Conservation (phyloP, 495 filamentous ascomycete genomes). For the Mycothermus thermophilus region DNA sequence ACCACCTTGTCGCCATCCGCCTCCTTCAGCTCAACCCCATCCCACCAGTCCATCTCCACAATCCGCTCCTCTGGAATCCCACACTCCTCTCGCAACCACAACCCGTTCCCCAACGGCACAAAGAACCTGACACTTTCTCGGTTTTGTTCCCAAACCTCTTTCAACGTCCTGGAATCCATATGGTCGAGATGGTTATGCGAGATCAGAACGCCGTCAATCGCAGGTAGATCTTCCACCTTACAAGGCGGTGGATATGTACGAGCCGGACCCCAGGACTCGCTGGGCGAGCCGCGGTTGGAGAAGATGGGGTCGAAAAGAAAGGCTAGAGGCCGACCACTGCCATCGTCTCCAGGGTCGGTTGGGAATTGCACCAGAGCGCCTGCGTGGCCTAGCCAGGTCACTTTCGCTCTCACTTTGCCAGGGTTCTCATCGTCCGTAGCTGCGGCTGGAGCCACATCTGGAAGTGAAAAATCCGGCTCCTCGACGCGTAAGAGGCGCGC, state of each 20-base stretch:
- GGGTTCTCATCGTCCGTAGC: no score
- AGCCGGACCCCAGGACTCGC: conserved; percentile 32
- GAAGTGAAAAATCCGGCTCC: conserved; percentile 17
- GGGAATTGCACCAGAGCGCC: conserved; percentile 31
- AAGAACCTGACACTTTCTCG: conserved; percentile 28
- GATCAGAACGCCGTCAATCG: conserved; percentile 36
- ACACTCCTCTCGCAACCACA: conserved; percentile 23
- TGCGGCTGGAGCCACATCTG: no score
- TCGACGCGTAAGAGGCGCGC: conserved; percentile 10
- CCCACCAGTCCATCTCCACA: conserved; percentile 41
- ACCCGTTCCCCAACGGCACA: conserved; percentile 27
- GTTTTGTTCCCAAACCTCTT: conserved; percentile 20
- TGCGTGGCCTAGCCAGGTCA: conserved; percentile 43
- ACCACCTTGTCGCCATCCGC: no score
- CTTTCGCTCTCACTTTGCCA: conserved; percentile 14
- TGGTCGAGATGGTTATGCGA: conserved; percentile 44
- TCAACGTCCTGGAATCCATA: conserved; percentile 30
- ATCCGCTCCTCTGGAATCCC: conserved; percentile 29
- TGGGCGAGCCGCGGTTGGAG: conserved; percentile 34
- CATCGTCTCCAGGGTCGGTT: background rate
- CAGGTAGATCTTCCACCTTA: conserved; percentile 30
- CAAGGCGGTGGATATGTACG: conserved; percentile 39
- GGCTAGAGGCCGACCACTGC: conserved; percentile 10
- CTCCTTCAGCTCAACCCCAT: conserved; percentile 23
- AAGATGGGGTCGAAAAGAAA: conserved; percentile 43